phyloP scores from a whole-genome alignment of 1,284 basidiomycete genomes.

The Rhodotorula sp. region DNA sequence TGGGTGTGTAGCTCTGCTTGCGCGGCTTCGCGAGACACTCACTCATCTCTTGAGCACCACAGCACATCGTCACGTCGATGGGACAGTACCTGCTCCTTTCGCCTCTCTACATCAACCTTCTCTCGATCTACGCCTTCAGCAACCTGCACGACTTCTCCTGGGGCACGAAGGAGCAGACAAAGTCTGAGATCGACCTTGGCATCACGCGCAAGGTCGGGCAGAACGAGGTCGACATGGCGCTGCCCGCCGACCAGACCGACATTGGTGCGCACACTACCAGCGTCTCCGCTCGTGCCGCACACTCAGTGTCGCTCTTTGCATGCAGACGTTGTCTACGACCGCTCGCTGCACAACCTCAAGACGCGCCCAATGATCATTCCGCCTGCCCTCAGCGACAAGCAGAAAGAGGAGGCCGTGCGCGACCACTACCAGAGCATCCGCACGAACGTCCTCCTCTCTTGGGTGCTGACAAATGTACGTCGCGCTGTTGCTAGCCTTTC shows the following conservation, averaged over 20 bases:
- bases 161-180: slow-evolving; percentile 53
- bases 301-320: background rate
- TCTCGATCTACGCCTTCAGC: slow-evolving; percentile 62
- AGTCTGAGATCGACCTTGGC: slow-evolving; percentile 48
- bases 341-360: slow-evolving; percentile 78
- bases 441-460: slow-evolving; percentile 69
- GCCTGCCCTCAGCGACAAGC: slow-evolving; percentile 46
- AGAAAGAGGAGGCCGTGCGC: slow-evolving; percentile 46
- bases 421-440: slow-evolving; percentile 51
- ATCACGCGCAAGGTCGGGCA: slow-evolving; percentile 67
- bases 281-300: background rate
- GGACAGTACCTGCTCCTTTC: slow-evolving; percentile 82
- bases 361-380: slow-evolving; percentile 58
- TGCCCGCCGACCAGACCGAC: slow-evolving; percentile 81
- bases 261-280: slow-evolving; percentile 55
- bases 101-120: slow-evolving; percentile 67
- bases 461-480: slow-evolving; percentile 79
- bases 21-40: background rate
- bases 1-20: slow-evolving; percentile 3
- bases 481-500: slow-evolving; percentile 25
- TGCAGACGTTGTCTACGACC: slow-evolving; percentile 75
- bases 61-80: slow-evolving; percentile 79
- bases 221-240: slow-evolving; percentile 82
- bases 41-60: slow-evolving; percentile 56
- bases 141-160: slow-evolving; percentile 55